Conservation (phyloP, 768 basidiomycete species). For the Kwoniella botswanensis region DNA sequence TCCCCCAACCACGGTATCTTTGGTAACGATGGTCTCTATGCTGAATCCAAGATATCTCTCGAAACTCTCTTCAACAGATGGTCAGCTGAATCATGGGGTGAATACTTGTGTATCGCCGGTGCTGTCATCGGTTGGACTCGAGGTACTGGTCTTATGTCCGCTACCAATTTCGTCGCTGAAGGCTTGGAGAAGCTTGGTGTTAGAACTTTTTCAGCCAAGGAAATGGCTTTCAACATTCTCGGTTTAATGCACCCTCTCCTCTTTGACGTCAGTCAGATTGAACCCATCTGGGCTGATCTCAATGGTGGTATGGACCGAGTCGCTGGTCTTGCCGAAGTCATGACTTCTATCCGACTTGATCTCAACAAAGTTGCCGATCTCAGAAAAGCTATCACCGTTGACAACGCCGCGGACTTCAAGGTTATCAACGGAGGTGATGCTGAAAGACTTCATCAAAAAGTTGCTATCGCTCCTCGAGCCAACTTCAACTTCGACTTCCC, state of each 20-base stretch:
- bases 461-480: conserved; percentile 91
- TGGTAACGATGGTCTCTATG: conserved; percentile 96
- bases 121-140: conserved; percentile 99
- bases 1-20: conserved; percentile 98
- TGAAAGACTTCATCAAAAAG: conserved; percentile 87
- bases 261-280: conserved; percentile 99
- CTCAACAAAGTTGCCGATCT: conserved; percentile 87
- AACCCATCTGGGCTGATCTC: conserved; percentile 98
- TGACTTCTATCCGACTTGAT: conserved; percentile 77
- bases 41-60: conserved; percentile 96
- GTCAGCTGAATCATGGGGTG: conserved; percentile 98
- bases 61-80: conserved; percentile 98
- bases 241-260: conserved; percentile 98
- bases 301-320: conserved; percentile 98
- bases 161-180: conserved; percentile 91
- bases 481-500: conserved; percentile 99
- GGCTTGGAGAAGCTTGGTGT: conserved; percentile 91
- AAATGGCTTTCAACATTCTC: conserved; percentile 99
- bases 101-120: conserved; percentile 95
- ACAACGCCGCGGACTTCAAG: conserved; percentile 96
- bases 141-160: conserved; percentile 95
- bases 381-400: conserved; percentile 88
- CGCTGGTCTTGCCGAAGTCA: conserved; percentile 91
- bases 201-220: conserved; percentile 97
- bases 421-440: conserved; percentile 85